These are phyloP conservation scores for Hymenoscyphus fructigenus DNA, from an alignment of 2,329 filamentous ascomycete species.

Conservation along the genomic window DNA sequence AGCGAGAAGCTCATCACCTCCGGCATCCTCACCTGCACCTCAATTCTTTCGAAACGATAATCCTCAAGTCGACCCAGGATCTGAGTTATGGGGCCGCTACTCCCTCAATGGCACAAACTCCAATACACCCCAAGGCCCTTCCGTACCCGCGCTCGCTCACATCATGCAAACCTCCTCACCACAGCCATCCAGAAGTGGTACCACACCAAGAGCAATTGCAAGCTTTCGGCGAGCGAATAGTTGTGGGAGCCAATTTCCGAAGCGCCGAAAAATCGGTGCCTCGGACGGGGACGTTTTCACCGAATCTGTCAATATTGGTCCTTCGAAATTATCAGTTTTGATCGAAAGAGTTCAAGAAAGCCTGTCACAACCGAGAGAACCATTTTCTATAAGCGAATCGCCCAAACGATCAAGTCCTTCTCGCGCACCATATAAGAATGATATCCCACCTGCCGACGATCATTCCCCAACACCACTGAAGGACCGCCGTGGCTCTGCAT, in stretches of 20 bases:
- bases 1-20: conserved; percentile 71
- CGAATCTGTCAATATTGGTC: conserved; percentile 45
- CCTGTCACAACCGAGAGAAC: conserved; percentile 38
- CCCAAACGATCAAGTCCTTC: background rate
- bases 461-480: background rate
- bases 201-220: conserved; percentile 43
- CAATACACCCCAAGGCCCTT: conserved; percentile 28
- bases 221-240: conserved; percentile 65
- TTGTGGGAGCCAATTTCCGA: conserved; percentile 70
- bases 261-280: conserved; percentile 56
- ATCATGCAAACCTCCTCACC: conserved; percentile 71
- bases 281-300: conserved; percentile 38
- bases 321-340: conserved; percentile 58
- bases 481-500: background rate
- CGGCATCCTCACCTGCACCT: conserved; percentile 60
- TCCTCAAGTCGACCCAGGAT: conserved; percentile 68
- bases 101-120: conserved; percentile 46
- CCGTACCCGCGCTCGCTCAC: conserved; percentile 59
- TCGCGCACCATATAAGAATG: background rate
- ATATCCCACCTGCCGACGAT: background rate
- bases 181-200: conserved; percentile 50
- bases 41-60: conserved; percentile 29
- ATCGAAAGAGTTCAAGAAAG: conserved; percentile 64
- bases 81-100: conserved; percentile 77
- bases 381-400: conserved; percentile 8